Evolutionary conservation across 192 early-diverging fungal genomes (phyloP).

Genomic region (Umbelopsis sp.): DNA sequence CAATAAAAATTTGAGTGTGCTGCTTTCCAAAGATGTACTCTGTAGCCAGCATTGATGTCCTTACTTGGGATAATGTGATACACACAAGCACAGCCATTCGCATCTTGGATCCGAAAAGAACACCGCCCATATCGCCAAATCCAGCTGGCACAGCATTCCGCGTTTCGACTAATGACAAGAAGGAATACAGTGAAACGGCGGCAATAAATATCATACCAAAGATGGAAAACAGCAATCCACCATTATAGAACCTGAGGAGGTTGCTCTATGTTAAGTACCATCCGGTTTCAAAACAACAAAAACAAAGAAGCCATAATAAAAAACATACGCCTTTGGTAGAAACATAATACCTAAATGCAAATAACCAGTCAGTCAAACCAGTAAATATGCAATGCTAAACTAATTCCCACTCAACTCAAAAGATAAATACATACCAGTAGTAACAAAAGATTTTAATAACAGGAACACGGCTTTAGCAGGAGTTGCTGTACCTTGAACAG

Average conservation of each 20-base stretch:
- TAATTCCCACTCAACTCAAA: no score
- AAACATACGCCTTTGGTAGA: constrained; percentile 28
- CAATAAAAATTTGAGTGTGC: neutral
- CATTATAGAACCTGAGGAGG: constrained; percentile 54
- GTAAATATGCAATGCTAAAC: neutral
- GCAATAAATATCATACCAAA: constrained; percentile 58
- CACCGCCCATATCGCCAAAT: constrained; percentile 70
- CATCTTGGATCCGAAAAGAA: constrained; percentile 62
- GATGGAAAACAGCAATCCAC: constrained; percentile 65
- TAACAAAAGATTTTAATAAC: constrained; percentile 77
- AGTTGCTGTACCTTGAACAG: constrained; percentile 56
- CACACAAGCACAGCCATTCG: constrained; percentile 56
- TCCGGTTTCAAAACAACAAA: neutral
- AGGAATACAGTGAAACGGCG: constrained; percentile 61
- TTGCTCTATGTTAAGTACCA: no score
- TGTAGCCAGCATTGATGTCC: neutral
- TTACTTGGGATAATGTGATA: constrained; percentile 48
- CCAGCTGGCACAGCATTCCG: constrained; percentile 58
- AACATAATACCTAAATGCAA: constrained; percentile 37
- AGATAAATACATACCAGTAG: constrained; percentile 26
- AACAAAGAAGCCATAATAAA: neutral
- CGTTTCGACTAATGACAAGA: constrained; percentile 67
- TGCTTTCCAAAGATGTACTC: neutral
- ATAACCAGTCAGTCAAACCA: neutral
- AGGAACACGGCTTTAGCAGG: constrained; percentile 75